A percentile compares a stretch with the other conserved stretches of the same genome.
These are phyloP conservation scores for Ophiostoma perfectum DNA, from an alignment of 2,329 filamentous ascomycete genomes.

Conservation along the genomic window DNA sequence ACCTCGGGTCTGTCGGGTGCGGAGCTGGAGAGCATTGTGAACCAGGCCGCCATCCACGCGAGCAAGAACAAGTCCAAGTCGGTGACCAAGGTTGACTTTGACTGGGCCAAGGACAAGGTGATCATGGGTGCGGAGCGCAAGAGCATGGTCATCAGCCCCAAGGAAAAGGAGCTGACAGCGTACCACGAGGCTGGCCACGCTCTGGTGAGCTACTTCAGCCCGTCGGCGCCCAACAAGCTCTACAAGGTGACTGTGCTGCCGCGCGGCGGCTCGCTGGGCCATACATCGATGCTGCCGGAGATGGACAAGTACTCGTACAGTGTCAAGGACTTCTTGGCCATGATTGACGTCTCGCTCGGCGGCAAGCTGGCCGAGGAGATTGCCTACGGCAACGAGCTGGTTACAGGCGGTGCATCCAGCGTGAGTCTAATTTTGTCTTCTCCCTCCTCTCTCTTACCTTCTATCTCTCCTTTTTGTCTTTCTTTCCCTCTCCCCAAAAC, in stretches of 20 bases:
- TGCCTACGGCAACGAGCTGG: slow-evolving; percentile 82
- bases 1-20: slow-evolving; percentile 92
- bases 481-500: background rate
- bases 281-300: slow-evolving; percentile 81
- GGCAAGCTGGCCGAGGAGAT: slow-evolving; percentile 81
- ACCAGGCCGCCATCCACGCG: slow-evolving; percentile 92
- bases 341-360: slow-evolving; percentile 67
- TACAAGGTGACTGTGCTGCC: slow-evolving; percentile 98
- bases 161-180: slow-evolving; percentile 93
- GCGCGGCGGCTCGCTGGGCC: slow-evolving; percentile 76
- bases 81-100: slow-evolving; percentile 75
- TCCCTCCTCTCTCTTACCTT: slow-evolving; percentile 24
- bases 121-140: slow-evolving; percentile 93
- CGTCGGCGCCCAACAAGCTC: slow-evolving; percentile 65
- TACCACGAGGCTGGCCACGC: slow-evolving; percentile 98
- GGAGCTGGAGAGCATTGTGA: slow-evolving; percentile 93
- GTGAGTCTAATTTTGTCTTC: background rate
- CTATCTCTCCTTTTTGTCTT: slow-evolving; percentile 25
- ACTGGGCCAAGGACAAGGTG: slow-evolving; percentile 98
- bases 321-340: slow-evolving; percentile 70
- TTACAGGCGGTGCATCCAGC: slow-evolving; percentile 79
- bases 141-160: slow-evolving; percentile 82
- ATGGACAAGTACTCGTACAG: slow-evolving; percentile 88
- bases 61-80: slow-evolving; percentile 74
- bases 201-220: slow-evolving; percentile 76